These are phyloP conservation scores for Macaranga tanarius DNA, from an alignment of 441 rosid genomes.

Conservation along the genomic window DNA sequence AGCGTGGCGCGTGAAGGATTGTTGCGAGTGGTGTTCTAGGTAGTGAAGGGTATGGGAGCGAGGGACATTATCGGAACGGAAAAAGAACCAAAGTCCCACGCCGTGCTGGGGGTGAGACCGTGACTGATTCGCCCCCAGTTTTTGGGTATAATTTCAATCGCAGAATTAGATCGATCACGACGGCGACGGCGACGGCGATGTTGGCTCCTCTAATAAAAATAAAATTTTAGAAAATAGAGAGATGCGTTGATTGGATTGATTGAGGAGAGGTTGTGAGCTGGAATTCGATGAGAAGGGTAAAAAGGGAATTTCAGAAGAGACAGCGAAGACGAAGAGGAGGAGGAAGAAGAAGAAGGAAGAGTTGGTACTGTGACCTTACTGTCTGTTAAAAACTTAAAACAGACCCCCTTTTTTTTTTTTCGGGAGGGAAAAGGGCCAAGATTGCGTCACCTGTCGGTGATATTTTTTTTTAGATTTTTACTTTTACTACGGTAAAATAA, in stretches of 20 bases:
- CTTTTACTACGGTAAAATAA: too few species aligned
- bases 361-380: background rate
- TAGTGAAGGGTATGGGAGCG: conserved; percentile 56
- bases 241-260: background rate
- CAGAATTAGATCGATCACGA: conserved; percentile 9
- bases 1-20: conserved; percentile 34
- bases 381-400: conserved; percentile 10
- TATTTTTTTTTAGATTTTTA: too few species aligned
- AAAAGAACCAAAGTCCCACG: conserved; percentile 72
- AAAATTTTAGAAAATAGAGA: too few species aligned
- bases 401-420: background rate
- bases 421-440: background rate
- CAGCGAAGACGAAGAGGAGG: background rate
- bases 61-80: conserved; percentile 67
- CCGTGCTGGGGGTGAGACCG: conserved; percentile 64
- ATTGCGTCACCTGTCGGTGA: conserved; percentile 10
- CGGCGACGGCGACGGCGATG: background rate
- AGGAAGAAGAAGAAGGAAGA: background rate
- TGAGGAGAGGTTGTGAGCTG: background rate
- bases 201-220: too few species aligned
- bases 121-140: conserved; percentile 98
- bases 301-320: background rate
- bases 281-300: background rate
- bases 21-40: conserved; percentile 42
- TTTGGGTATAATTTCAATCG: conserved; percentile 29